A percentile compares a stretch with the other conserved stretches of the same genome.
Evolutionary conservation across 371 early-diverging fungal species (phyloP).

Genomic region (Chytridiales sp.): DNA sequence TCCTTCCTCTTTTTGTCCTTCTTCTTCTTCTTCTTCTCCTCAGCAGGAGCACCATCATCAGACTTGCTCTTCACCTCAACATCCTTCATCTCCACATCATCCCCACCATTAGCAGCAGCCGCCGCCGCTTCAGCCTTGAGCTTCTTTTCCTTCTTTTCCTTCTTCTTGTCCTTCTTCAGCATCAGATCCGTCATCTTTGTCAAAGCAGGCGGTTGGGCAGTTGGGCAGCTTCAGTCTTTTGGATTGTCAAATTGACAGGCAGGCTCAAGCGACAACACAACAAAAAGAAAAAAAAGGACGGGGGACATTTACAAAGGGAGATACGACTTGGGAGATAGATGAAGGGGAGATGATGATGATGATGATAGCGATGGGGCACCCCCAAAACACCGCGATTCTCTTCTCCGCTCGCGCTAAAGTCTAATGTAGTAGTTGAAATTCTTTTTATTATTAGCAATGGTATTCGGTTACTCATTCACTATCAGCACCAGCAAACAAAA

Average conservation of each 20-base stretch:
- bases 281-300: too few relatives aligned
- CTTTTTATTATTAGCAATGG: too few relatives aligned
- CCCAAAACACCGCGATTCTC: too few relatives aligned
- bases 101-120: slow-evolving; percentile 9
- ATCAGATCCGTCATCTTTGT: background rate
- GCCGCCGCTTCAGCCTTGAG: background rate
- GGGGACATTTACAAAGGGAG: too few relatives aligned
- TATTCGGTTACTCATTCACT: too few relatives aligned
- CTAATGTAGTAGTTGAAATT: too few relatives aligned
- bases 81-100: background rate
- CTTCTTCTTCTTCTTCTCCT: slow-evolving; percentile 16
- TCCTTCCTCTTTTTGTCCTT: slow-evolving; percentile 28
- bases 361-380: too few relatives aligned
- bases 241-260: too few relatives aligned
- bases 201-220: background rate
- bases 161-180: background rate
- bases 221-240: background rate
- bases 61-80: background rate
- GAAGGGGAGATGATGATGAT: background rate
- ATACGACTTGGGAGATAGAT: background rate
- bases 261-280: too few relatives aligned
- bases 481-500: too few relatives aligned
- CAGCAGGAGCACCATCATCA: slow-evolving; percentile 3
- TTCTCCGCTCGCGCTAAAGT: too few relatives aligned
- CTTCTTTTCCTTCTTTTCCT: background rate